Base-by-base conservation (phyloP, 768 basidiomycete genomes). In the Amylocystis lapponica region DNA sequence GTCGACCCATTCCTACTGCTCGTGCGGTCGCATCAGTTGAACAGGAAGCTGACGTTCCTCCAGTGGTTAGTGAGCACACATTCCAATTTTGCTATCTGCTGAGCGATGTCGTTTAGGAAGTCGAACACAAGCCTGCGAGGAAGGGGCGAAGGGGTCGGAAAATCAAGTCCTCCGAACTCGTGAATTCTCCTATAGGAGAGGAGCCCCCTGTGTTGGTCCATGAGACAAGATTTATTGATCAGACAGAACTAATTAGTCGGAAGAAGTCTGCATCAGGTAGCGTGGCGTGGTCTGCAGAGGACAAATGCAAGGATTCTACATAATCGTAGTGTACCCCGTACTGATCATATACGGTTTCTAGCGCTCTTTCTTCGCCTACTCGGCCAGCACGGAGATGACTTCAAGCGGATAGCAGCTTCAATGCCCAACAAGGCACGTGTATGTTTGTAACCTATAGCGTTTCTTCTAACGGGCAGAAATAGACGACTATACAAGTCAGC, bases 361-460 rank as follows among this genome's bases (percentile, higher is more conserved):
- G 77, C 57, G 35, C 52, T 74, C 35, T 81, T 86, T 54, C 52
- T 79, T 36, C 58, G 68, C 13, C 68, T 87, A 29, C 66, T 86
- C 14, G 64, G 66, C n/a, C 68, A 76, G 45, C 71, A 84, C 57
- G 84, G 83, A 27, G 71, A 75, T 41, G 75, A 88, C 54, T 81
- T 81, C 53, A 75, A 78, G 52, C 72, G 75, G n/a, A 81, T 89
- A 39, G 78, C 85, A 1, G 71, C 79, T 3, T 73, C 74, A 4
- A 74, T 88, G 70, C 78, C 76, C 5, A 75, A 74, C 59, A 80
- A 80, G 70, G 78, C 74, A 49, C 35, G 61, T 32, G 27, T 37
- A 30, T 13, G n/a, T 45, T 22, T 23, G 43, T 27, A 38, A 17
- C 34, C 20, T 34, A 27, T 17, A 45, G 29, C 31, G 45, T 46